Evolutionary conservation across 2,329 filamentous ascomycete species (phyloP), one percentile per base, ranked within the genome.

Genomic region (Tolypocladium tropicale): DNA sequence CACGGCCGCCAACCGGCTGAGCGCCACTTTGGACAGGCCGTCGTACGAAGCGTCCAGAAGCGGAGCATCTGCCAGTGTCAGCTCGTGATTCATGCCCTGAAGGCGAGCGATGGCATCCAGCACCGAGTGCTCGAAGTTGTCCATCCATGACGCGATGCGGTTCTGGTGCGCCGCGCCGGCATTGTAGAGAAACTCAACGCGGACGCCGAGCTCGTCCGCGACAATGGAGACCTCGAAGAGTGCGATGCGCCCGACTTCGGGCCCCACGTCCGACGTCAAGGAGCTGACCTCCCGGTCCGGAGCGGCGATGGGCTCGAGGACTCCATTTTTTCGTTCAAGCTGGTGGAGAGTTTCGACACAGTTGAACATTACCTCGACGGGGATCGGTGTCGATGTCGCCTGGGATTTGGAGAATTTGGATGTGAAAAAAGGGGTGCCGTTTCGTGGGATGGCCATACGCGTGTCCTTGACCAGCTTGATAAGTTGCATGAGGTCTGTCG

Each of bases 351-450:
- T 74, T 4, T 80, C 79, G 2, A 76, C 70, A 60, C 80, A 82
- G 56, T 75, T 83, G 64, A 85, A 83, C 36, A 83, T 73, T 39
- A 85, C 71, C 64, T 85, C 82, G 52, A 84, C 74, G 0, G 80
- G 79, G 57, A 73, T 74, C 43, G 78, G 74, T 1, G 70, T 63
- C 1, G 65, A 60, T 0, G 65, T 59, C 1, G 63, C 65, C n/a
- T 67, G 63, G 2, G 66, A 53, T 41, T 71, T 65, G 55, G 74
- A 71, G 60, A 78, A 71, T 49, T 72, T 66, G 3, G 75, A 72
- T 0, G 74, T 71, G 59, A 83, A 83, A 58, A 81, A 79, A 0
- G 74, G 70, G 6, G 76, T 68, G 2, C 78, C 78, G 21, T 73
- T 75, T 6, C 70, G 69, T 0, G 73, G 65, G 2, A 79, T 70